Evolutionary conservation across 768 basidiomycete genomes (phyloP).

Genomic region (Lactarius quietus): DNA sequence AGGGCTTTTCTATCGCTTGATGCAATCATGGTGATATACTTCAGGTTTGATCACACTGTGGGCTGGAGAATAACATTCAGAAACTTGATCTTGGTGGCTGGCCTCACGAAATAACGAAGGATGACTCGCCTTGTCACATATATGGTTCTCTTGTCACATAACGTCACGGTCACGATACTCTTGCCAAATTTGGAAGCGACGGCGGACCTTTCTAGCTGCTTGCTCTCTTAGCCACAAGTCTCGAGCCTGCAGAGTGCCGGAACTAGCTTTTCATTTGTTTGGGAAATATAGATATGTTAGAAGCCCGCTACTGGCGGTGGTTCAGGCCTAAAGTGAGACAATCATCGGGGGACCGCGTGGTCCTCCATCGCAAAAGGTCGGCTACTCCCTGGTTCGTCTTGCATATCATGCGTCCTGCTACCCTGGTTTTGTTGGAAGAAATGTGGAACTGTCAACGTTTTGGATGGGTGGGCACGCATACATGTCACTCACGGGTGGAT

Average conservation of each 20-base stretch:
- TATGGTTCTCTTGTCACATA: neutral
- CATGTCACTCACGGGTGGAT: neutral
- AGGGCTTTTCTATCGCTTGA: too few species aligned
- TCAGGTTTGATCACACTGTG: slow-evolving; percentile 20
- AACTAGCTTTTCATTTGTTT: neutral
- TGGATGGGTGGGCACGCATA: neutral
- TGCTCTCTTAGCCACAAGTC: too few species aligned
- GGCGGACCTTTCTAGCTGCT: too few species aligned
- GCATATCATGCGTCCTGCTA: neutral
- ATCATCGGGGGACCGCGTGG: neutral
- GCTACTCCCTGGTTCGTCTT: neutral
- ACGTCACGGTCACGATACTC: too few species aligned
- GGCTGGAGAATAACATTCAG: slow-evolving; percentile 5
- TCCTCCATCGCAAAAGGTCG: neutral
- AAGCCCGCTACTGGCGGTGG: neutral
- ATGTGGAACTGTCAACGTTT: neutral
- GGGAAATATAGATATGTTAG: neutral
- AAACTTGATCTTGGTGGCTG: slow-evolving; percentile 7
- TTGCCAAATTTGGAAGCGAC: neutral
- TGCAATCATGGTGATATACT: slow-evolving; percentile 6
- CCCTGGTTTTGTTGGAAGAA: neutral
- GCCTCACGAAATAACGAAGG: neutral
- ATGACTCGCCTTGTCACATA: slow-evolving; percentile 16
- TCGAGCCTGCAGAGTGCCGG: too few species aligned
- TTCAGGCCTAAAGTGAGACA: neutral